These are phyloP conservation scores for Austroboletus niveus DNA, from an alignment of 1,284 basidiomycete species.

Conservation along the genomic window DNA sequence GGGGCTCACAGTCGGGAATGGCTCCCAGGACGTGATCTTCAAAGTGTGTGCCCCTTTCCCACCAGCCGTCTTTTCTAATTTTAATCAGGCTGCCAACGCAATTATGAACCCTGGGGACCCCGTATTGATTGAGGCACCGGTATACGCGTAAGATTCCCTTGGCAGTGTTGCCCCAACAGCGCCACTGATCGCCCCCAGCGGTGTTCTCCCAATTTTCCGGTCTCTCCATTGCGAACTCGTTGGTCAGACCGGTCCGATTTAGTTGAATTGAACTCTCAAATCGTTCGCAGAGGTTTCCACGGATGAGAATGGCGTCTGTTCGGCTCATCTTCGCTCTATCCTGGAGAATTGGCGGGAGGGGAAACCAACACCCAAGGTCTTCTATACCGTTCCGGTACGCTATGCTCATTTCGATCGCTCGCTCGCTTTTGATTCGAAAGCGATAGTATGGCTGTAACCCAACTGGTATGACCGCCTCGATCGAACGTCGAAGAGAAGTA, in stretches of 20 bases:
- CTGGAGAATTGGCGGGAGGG: constrained; percentile 76
- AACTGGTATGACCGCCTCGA: constrained; percentile 74
- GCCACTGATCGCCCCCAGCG: constrained; percentile 34
- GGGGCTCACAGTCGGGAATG: constrained; percentile 76
- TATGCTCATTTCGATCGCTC: constrained; percentile 3
- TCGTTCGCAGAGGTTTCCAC: constrained; percentile 67
- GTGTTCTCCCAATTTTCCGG: constrained; percentile 63
- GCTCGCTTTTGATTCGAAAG: background rate
- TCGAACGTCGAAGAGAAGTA: constrained; percentile 75
- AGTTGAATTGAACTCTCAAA: background rate
- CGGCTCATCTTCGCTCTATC: constrained; percentile 60
- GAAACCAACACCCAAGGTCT: constrained; percentile 73
- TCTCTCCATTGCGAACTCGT: constrained; percentile 58
- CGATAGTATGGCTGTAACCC: constrained; percentile 80
- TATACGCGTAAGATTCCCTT: constrained; percentile 66
- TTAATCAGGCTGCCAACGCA: constrained; percentile 47
- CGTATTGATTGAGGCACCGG: constrained; percentile 83
- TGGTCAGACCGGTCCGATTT: constrained; percentile 41
- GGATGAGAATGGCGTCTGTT: constrained; percentile 75
- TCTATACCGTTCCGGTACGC: constrained; percentile 81
- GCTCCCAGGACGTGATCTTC: constrained; percentile 86
- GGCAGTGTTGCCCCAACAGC: constrained; percentile 9
- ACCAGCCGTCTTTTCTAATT: constrained; percentile 9
- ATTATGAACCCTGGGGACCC: constrained; percentile 81
- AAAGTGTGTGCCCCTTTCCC: constrained; percentile 53